Evolutionary conservation across 306 rosid species (phyloP).

Genomic region (Lathyrus sativus): DNA sequence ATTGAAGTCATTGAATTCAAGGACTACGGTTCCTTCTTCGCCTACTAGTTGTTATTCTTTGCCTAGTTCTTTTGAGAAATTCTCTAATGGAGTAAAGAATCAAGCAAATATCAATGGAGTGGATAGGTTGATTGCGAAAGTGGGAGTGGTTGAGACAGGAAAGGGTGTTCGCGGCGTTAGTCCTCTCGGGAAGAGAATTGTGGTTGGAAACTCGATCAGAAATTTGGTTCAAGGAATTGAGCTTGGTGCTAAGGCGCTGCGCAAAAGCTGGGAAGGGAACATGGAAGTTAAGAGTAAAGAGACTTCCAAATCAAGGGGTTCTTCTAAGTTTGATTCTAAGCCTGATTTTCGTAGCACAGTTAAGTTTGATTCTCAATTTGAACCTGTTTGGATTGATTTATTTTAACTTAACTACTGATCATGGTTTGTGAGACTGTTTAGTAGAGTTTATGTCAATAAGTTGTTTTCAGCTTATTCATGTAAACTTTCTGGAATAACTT

Average conservation of each 20-base stretch:
- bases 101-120: conserved; percentile 65
- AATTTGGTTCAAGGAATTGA: conserved; percentile 86
- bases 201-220: conserved; percentile 57
- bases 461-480: background rate
- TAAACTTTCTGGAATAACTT: background rate
- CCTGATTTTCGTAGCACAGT: conserved; percentile 63
- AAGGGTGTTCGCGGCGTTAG: conserved; percentile 58
- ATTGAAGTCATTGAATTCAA: conserved; percentile 73
- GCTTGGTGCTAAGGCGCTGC: conserved; percentile 84
- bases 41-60: conserved; percentile 86
- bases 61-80: conserved; percentile 87
- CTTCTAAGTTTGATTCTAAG: conserved; percentile 65
- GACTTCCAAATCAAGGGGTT: conserved; percentile 54
- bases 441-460: background rate
- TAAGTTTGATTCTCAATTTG: conserved; percentile 48
- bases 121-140: conserved; percentile 47
- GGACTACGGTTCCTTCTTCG: conserved; percentile 75
- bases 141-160: conserved; percentile 56
- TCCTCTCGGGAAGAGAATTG: conserved; percentile 57
- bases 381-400: background rate
- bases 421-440: background rate
- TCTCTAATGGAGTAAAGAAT: conserved; percentile 69
- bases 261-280: conserved; percentile 99
- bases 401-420: background rate
- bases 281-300: conserved; percentile 75